These are phyloP conservation scores for barley (Hordeum vulgare) DNA, from an alignment of 176 grass and related monocot species.

Conservation along the genomic window DNA sequence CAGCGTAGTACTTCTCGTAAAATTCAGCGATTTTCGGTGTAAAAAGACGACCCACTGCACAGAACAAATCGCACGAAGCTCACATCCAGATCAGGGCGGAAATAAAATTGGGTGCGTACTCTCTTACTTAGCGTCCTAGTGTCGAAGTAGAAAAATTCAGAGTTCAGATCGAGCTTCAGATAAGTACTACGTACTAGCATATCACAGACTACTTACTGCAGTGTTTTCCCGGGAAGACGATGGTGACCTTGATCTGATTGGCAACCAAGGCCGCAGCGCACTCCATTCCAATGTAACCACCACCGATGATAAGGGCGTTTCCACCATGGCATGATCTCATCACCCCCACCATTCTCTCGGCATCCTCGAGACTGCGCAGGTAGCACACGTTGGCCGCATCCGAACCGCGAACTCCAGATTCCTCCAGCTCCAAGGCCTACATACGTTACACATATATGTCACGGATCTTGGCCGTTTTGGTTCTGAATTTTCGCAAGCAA, in stretches of 20 bases:
- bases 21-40: slow-evolving; percentile 66
- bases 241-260: slow-evolving; percentile 72
- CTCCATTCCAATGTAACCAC: slow-evolving; percentile 94
- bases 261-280: slow-evolving; percentile 70
- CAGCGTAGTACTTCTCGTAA: slow-evolving; percentile 71
- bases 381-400: slow-evolving; percentile 68
- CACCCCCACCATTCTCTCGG: slow-evolving; percentile 43
- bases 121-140: no score
- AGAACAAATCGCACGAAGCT: not conserved
- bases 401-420: slow-evolving; percentile 46
- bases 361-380: slow-evolving; percentile 28
- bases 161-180: not conserved
- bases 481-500: not conserved
- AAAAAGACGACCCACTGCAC: slow-evolving; percentile 71
- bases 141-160: not conserved
- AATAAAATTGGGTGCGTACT: not conserved
- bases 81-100: not conserved
- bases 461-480: not conserved
- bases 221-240: slow-evolving; percentile 76
- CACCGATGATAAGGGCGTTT: slow-evolving; percentile 67
- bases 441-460: not conserved
- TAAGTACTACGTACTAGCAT: not conserved
- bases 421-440: slow-evolving; percentile 73
- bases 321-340: slow-evolving; percentile 55
- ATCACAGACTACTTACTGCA: slow-evolving; percentile 56